phyloP scores from a whole-genome alignment of 139 green algal species.

The Chlorella sp. region DNA sequence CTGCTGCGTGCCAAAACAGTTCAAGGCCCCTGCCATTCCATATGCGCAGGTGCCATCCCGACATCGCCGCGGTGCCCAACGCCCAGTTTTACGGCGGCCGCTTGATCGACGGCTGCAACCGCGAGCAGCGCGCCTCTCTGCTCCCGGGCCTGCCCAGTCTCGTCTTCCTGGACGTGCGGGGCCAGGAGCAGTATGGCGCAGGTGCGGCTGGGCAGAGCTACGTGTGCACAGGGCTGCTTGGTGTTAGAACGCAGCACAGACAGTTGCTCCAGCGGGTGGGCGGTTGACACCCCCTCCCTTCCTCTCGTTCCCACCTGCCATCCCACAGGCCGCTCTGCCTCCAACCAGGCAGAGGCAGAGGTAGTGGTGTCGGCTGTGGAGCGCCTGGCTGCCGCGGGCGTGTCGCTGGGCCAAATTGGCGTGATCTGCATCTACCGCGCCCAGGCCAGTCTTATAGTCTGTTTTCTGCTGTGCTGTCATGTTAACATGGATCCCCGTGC shows the following conservation, averaged over 20 bases:
- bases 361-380: constrained; percentile 51
- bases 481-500: no score
- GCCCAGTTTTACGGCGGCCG: constrained; percentile 73
- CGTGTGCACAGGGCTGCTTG: not conserved
- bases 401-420: constrained; percentile 47
- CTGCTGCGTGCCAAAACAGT: no score
- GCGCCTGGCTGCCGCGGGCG: constrained; percentile 39
- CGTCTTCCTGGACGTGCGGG: constrained; percentile 57
- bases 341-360: constrained; percentile 65
- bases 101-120: constrained; percentile 68
- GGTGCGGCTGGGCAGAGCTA: not conserved
- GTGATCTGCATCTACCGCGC: constrained; percentile 87
- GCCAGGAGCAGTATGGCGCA: constrained; percentile 34
- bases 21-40: no score
- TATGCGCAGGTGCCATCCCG: no score
- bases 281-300: no score
- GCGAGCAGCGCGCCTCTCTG: constrained; percentile 57
- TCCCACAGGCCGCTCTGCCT: constrained; percentile 47
- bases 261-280: no score
- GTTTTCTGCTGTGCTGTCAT: no score
- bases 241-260: no score
- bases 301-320: not conserved
- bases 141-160: constrained; percentile 63
- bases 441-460: constrained; percentile 61
- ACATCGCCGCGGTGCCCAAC: constrained; percentile 75